Evolutionary conservation across 345 rosid species (phyloP).

Genomic region (Eucalyptus sp.): DNA sequence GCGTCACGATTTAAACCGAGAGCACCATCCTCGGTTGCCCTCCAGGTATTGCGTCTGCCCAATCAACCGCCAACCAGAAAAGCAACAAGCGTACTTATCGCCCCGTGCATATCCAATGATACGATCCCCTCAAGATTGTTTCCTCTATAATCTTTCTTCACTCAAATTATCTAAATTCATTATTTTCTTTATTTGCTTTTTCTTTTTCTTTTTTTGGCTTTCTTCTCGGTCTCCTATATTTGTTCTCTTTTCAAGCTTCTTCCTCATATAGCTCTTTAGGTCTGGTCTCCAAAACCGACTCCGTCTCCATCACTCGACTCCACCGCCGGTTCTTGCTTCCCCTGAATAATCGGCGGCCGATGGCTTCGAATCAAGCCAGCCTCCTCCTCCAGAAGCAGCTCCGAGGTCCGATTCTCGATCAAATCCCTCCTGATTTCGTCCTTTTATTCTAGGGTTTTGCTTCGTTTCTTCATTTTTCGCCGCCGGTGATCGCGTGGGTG

Average conservation of each 20-base stretch:
- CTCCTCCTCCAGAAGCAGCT: constrained; percentile 97
- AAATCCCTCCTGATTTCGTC: background rate
- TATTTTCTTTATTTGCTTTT: too few species aligned
- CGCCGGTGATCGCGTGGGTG: background rate
- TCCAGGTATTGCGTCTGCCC: background rate
- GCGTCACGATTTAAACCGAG: background rate
- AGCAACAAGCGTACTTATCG: background rate
- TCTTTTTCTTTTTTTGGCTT: background rate
- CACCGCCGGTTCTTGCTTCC: background rate
- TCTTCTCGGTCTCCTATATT: background rate
- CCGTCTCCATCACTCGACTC: background rate
- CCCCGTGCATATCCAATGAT: background rate
- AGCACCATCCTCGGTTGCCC: fast-evolving
- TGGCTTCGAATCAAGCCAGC: constrained; percentile 67
- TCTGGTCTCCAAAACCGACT: background rate
- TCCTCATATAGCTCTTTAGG: background rate
- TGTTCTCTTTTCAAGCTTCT: background rate
- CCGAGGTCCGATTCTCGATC: constrained; percentile 26
- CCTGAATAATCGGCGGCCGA: background rate
- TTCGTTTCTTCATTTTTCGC: background rate
- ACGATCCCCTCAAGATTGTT: background rate
- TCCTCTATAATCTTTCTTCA: background rate
- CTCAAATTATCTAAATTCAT: background rate
- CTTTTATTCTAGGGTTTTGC: background rate
- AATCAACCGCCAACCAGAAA: background rate